Base-by-base conservation (phyloP, 2,329 filamentous ascomycete genomes). In the Penicillium griseofulvum region DNA sequence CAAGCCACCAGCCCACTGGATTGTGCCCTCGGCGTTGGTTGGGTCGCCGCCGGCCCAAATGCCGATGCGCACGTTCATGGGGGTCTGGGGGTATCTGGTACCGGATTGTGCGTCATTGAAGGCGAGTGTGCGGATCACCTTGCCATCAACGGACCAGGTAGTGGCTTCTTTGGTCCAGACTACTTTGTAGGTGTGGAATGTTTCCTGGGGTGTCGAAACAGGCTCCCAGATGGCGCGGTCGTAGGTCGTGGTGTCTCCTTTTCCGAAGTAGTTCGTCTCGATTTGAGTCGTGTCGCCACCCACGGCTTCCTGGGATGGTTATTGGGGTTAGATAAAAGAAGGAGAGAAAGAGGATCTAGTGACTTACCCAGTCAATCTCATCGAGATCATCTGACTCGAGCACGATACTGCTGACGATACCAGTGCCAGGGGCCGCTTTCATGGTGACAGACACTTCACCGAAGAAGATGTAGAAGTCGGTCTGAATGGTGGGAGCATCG, bases 381-480 rank as follows among this genome's bases (percentile, higher is more conserved):
- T 99, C 94, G 31, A 96, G 84, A 68, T 85, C 84, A 73, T 97
- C 92, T 19, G 92, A 97, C 76, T 95, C 87, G 58, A 97, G 80
- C 14, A 97, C 91, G 34, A 95, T 81, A 36, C 90, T 93, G 74
- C 90, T 96, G 64, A 97, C 91, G 65, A 97, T 95, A 62, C 94
- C 94, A 24, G 83, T 85, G 3, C 94, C 94, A 0, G 90, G 88
- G n/a, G 94, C 91, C 29, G 90, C 86, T 76, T 94, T 91, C 81
- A 97, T 82, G 48, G 84, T 87, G 63, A 96, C 84, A 61, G 94
- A 88, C 69, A 96, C 87, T 60, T 87, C 88, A 65, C 94, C 94
- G 72, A 96, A 99, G 90, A 97, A 96, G 78, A 99, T 95, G 81
- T 96, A 97, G 82, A 95, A 97, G 67, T 92, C 83, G 58, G 90